Percentiles rank a stretch among this genome's conserved stretches.
These are phyloP conservation scores for Globisporangium spiculum DNA, from an alignment of 352 stramenopile species.

Conservation along the genomic window DNA sequence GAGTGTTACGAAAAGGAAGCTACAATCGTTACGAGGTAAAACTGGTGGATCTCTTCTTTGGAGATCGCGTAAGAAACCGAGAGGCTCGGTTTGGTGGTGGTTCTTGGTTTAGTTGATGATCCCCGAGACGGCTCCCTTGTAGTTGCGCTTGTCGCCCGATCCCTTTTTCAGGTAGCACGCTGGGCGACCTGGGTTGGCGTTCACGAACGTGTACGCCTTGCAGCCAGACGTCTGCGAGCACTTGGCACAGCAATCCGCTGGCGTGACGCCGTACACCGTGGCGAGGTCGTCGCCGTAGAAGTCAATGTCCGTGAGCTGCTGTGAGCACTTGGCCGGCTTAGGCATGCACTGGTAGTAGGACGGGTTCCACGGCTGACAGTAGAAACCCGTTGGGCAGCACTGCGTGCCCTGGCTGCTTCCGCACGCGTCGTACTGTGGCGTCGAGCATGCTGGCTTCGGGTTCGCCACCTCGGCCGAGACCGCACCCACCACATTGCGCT, in stretches of 20 bases:
- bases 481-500: neutral
- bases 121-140: too few relatives aligned
- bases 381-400: conserved; percentile 1
- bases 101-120: too few relatives aligned
- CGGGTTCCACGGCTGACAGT: conserved; percentile 29
- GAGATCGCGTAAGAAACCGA: too few relatives aligned
- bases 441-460: neutral
- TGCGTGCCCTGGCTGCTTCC: neutral
- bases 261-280: conserved; percentile 14
- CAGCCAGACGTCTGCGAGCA: conserved; percentile 23
- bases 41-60: too few relatives aligned
- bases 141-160: too few relatives aligned
- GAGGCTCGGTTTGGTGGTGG: too few relatives aligned
- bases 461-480: neutral
- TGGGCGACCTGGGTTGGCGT: conserved; percentile 18
- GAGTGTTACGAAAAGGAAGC: too few relatives aligned
- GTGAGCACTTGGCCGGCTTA: conserved; percentile 3
- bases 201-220: conserved; percentile 34
- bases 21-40: too few relatives aligned
- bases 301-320: conserved; percentile 24
- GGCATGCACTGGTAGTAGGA: conserved; percentile 30
- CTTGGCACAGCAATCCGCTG: conserved; percentile 24
- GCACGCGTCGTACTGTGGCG: neutral
- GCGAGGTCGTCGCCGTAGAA: conserved; percentile 22
- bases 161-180: conserved; percentile 30